A percentile compares a stretch with the other conserved stretches of the same genome.
Conservation (phyloP, 345 rosid genomes). For the Eucalyptus viminalis region DNA sequence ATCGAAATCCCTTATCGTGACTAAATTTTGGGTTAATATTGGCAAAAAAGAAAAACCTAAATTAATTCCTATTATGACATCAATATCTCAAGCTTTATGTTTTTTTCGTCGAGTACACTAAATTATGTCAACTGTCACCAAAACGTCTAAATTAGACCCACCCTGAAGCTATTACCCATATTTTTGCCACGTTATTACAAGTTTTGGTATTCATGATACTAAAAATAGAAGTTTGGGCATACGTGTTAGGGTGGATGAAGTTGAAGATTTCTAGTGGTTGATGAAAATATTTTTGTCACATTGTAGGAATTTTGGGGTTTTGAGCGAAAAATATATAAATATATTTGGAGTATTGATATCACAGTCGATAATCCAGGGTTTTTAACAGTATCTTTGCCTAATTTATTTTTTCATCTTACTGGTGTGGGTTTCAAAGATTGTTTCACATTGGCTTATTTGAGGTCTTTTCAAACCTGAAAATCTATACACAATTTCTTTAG, state of each 20-base stretch:
- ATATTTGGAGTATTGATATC: background rate
- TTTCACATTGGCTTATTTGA: background rate
- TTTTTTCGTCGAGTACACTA: background rate
- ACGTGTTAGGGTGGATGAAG: background rate
- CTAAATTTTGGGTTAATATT: background rate
- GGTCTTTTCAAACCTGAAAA: background rate
- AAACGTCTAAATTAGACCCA: background rate
- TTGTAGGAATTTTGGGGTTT: background rate
- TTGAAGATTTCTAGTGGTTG: background rate
- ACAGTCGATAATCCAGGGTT: accelerated
- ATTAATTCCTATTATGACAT: background rate
- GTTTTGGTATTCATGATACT: background rate
- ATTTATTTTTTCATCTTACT: background rate
- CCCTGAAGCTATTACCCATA: accelerated
- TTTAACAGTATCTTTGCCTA: background rate
- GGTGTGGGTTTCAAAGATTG: background rate
- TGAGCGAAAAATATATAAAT: background rate
- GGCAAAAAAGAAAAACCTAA: background rate
- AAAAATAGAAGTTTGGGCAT: background rate
- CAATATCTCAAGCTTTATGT: accelerated
- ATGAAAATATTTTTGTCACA: background rate
- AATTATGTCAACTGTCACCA: background rate
- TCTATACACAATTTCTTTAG: background rate
- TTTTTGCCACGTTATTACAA: background rate
- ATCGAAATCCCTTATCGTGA: background rate